Conservation (phyloP, 345 rosid species). For the Sisymbrium altissimum region DNA sequence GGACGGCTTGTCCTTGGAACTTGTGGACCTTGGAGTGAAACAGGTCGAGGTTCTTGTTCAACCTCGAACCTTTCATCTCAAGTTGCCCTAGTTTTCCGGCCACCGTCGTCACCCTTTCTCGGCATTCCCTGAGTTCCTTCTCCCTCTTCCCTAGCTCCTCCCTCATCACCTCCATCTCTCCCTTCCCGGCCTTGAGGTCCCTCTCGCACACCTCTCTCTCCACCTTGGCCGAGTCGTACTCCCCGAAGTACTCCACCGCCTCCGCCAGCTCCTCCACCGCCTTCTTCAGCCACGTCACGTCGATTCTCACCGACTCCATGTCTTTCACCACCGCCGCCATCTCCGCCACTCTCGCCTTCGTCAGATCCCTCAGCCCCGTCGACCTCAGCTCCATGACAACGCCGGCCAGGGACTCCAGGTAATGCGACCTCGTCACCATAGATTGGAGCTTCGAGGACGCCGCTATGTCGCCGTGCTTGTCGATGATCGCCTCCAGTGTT, state of each 20-base stretch:
- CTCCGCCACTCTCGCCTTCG: conserved; percentile 56
- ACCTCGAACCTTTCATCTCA: conserved; percentile 40
- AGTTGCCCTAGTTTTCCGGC: conserved; percentile 38
- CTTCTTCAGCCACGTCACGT: conserved; percentile 55
- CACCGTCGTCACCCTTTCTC: conserved; percentile 40
- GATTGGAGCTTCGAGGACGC: conserved; percentile 59
- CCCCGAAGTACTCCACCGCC: conserved; percentile 41
- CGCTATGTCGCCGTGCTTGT: conserved; percentile 71
- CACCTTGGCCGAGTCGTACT: conserved; percentile 40
- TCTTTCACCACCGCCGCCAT: conserved; percentile 67
- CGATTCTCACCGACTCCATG: conserved; percentile 60
- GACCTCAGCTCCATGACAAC: conserved; percentile 66
- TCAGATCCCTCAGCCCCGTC: conserved; percentile 43
- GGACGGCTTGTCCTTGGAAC: conserved; percentile 38
- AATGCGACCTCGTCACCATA: conserved; percentile 49
- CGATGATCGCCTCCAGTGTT: conserved; percentile 45
- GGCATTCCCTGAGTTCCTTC: conserved; percentile 42
- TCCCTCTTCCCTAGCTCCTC: conserved; percentile 47
- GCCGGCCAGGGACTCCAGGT: conserved; percentile 61
- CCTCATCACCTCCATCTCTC: conserved; percentile 45
- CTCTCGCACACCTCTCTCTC: conserved; percentile 44
- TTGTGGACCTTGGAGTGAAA: conserved; percentile 37
- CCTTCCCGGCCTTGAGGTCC: conserved; percentile 36
- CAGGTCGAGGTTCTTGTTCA: conserved; percentile 37
- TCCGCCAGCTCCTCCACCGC: conserved; percentile 47